phyloP scores from a whole-genome alignment of 495 filamentous ascomycete genomes.

The Cercophora samala region DNA sequence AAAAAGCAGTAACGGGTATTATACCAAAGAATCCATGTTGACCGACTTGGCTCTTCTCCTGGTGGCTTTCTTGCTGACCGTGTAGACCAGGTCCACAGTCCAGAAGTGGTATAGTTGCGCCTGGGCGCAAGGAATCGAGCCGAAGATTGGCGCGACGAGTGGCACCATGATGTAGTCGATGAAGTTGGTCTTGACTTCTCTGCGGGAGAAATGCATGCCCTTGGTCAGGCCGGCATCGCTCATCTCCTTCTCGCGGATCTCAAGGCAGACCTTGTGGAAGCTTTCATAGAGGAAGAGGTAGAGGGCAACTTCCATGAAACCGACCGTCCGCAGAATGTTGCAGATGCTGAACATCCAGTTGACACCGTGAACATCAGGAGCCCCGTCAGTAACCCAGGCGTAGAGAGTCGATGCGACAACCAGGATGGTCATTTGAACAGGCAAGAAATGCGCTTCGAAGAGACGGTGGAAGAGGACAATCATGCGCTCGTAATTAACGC shows the following conservation, averaged over 20 bases:
- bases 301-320: constrained; percentile 57
- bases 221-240: constrained; percentile 54
- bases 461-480: constrained; percentile 55
- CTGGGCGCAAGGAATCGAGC: constrained; percentile 58
- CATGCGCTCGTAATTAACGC: constrained; percentile 45
- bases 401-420: constrained; percentile 58
- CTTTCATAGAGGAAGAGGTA: constrained; percentile 60
- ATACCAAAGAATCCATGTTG: constrained; percentile 41
- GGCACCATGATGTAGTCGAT: constrained; percentile 58
- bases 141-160: constrained; percentile 59
- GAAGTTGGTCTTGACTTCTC: constrained; percentile 50
- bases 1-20: constrained; percentile 16
- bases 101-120: constrained; percentile 65
- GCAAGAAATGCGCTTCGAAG: constrained; percentile 68
- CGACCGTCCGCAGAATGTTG: constrained; percentile 53
- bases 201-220: constrained; percentile 57
- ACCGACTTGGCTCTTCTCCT: constrained; percentile 47
- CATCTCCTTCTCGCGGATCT: constrained; percentile 60
- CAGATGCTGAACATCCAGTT: constrained; percentile 54
- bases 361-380: constrained; percentile 47
- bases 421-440: constrained; percentile 58
- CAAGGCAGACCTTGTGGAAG: constrained; percentile 57
- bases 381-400: constrained; percentile 45
- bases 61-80: constrained; percentile 62
- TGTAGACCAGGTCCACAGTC: constrained; percentile 62